Conservation (phyloP, 257 asterid genomes). For the Nicotiana noctiflora region DNA sequence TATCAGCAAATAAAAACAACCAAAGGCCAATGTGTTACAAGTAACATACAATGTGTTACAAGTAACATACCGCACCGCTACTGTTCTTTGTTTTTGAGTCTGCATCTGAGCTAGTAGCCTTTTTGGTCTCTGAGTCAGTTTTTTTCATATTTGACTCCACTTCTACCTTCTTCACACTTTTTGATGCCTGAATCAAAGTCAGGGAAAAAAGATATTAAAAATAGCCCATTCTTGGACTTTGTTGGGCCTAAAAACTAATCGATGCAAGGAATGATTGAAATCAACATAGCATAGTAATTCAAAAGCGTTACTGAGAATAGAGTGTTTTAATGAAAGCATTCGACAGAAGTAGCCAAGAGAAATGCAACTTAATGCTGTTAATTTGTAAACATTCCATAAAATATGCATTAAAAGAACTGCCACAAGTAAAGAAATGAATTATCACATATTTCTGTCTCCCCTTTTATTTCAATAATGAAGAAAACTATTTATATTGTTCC, state of each 20-base stretch:
- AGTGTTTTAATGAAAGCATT: background rate
- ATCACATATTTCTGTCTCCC: background rate
- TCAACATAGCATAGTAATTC: background rate
- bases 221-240: background rate
- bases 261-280: background rate
- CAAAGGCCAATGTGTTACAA: background rate
- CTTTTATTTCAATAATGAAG: background rate
- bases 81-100: conserved; percentile 41
- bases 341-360: background rate
- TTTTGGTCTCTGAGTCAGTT: conserved; percentile 41
- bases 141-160: conserved; percentile 44
- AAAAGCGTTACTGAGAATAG: background rate
- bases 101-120: conserved; percentile 23
- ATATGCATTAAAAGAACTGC: no score
- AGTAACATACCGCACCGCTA: conserved; percentile 38
- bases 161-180: conserved; percentile 46
- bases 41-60: conserved; percentile 20
- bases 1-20: background rate
- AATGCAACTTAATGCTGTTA: no score
- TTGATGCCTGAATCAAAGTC: conserved; percentile 29
- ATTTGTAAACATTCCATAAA: no score
- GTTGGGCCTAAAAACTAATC: background rate
- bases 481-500: background rate
- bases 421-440: background rate
- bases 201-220: background rate